Conservation (phyloP, 2,329 filamentous ascomycete species). For the Tolypocladium ovalisporum region DNA sequence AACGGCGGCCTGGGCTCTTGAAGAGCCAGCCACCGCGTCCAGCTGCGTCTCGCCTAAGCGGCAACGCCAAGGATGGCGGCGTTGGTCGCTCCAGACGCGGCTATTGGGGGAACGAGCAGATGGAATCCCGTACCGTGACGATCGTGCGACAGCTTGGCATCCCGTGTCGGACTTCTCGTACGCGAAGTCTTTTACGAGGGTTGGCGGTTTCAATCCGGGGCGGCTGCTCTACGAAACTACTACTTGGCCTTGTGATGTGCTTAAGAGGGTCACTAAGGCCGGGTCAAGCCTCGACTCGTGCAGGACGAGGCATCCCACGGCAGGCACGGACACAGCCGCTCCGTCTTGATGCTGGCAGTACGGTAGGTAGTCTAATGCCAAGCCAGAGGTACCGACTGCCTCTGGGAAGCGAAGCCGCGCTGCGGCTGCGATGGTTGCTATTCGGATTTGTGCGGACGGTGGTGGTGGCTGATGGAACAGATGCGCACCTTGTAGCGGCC, state of each 20-base stretch:
- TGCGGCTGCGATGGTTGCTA: too few relatives aligned
- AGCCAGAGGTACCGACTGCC: too few relatives aligned
- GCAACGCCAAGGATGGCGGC: not conserved
- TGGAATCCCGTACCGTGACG: not conserved
- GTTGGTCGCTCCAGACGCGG: not conserved
- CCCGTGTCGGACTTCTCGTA: too few relatives aligned
- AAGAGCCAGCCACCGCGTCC: not conserved
- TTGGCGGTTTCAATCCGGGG: not conserved
- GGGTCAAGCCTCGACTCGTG: not conserved
- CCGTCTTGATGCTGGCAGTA: not conserved
- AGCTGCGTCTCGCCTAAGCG: not conserved
- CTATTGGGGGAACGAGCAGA: not conserved
- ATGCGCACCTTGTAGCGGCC: too few relatives aligned
- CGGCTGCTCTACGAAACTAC: not conserved
- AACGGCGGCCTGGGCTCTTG: not conserved
- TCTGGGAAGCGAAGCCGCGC: too few relatives aligned
- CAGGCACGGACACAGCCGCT: not conserved
- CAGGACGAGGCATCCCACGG: not conserved
- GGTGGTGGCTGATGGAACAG: too few relatives aligned
- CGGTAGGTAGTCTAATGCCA: too few relatives aligned
- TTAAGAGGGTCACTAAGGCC: not conserved
- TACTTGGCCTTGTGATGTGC: not conserved
- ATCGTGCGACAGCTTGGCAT: not conserved
- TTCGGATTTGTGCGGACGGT: too few relatives aligned
- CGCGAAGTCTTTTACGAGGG: not conserved